Percentiles rank a stretch among this genome's conserved stretches.
Evolutionary conservation across 2,329 filamentous ascomycete species (phyloP).

Genomic region (Ploettnerulaceae sp.): DNA sequence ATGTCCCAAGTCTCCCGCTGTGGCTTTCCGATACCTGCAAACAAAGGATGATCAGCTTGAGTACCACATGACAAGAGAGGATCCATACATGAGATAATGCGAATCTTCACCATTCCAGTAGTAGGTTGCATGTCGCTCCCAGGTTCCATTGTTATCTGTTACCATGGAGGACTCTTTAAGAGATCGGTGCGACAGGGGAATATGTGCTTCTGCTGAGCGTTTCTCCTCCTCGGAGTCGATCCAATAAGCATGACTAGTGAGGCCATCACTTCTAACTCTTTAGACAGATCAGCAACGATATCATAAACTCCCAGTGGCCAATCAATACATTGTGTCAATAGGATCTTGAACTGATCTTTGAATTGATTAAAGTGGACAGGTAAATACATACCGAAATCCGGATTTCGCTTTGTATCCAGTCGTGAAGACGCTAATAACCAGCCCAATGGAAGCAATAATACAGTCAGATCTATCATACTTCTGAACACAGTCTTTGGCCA

Average conservation of each 20-base stretch:
- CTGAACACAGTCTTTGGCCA: not conserved
- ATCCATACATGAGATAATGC: not conserved
- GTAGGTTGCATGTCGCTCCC: slow-evolving; percentile 1
- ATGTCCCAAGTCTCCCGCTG: not conserved
- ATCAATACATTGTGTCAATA: too few relatives aligned
- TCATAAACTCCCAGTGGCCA: not conserved
- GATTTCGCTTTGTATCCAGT: not conserved
- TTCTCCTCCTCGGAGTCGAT: not conserved
- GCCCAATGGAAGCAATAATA: not conserved
- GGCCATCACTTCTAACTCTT: not conserved
- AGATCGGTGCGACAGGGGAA: not conserved
- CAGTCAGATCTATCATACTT: not conserved
- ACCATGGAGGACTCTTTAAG: not conserved
- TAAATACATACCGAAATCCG: not conserved
- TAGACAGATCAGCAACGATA: not conserved
- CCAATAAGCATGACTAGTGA: not conserved
- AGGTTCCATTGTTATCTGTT: not conserved
- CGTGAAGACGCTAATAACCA: not conserved
- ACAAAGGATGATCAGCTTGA: too few relatives aligned
- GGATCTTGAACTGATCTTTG: too few relatives aligned
- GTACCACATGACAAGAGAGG: too few relatives aligned
- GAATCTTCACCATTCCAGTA: not conserved
- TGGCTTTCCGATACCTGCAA: not conserved
- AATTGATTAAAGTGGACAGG: too few relatives aligned
- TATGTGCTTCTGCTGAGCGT: not conserved